A percentile compares a stretch with the other conserved stretches of the same genome.
phyloP scores from a whole-genome alignment of 805 yeast genomes.

The Cyberlindnera lachancei region DNA sequence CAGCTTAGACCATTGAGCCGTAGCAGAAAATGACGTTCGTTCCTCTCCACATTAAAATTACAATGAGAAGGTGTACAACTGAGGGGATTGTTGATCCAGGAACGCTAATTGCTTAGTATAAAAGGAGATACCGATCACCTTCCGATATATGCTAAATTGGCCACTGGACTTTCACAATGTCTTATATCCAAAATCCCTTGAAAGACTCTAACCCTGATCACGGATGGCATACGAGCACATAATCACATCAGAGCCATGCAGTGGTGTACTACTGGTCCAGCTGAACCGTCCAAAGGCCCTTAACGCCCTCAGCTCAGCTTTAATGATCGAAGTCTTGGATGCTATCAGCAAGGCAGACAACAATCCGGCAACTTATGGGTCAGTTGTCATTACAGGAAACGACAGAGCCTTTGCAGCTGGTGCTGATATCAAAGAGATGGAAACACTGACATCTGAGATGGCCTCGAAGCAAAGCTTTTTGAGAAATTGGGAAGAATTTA shows the following conservation, averaged over 20 bases:
- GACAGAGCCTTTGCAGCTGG: slow-evolving; percentile 45
- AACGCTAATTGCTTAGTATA: no score
- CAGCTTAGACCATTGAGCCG: no score
- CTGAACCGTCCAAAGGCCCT: slow-evolving; percentile 23
- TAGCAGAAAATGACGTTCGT: no score
- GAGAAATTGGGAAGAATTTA: slow-evolving; percentile 32
- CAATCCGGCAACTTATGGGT: slow-evolving; percentile 31
- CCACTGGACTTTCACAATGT: no score
- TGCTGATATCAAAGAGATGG: slow-evolving; percentile 48
- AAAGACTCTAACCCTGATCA: no score
- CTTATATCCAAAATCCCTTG: no score
- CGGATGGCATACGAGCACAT: slow-evolving; percentile 18
- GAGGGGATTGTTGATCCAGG: no score
- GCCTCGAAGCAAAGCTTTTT: slow-evolving; percentile 30
- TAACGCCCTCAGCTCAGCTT: slow-evolving; percentile 16
- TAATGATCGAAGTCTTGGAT: slow-evolving; percentile 15
- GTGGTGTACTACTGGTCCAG: slow-evolving; percentile 20
- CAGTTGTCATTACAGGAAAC: slow-evolving; percentile 40
- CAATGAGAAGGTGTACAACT: no score
- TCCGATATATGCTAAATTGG: no score
- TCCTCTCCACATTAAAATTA: no score
- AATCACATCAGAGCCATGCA: slow-evolving; percentile 13
- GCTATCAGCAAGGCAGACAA: slow-evolving; percentile 17
- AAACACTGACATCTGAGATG: slow-evolving; percentile 28
- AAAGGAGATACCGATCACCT: no score